Evolutionary conservation across 352 stramenopile genomes (phyloP).

Genomic region (Phytophthora uliginosa): DNA sequence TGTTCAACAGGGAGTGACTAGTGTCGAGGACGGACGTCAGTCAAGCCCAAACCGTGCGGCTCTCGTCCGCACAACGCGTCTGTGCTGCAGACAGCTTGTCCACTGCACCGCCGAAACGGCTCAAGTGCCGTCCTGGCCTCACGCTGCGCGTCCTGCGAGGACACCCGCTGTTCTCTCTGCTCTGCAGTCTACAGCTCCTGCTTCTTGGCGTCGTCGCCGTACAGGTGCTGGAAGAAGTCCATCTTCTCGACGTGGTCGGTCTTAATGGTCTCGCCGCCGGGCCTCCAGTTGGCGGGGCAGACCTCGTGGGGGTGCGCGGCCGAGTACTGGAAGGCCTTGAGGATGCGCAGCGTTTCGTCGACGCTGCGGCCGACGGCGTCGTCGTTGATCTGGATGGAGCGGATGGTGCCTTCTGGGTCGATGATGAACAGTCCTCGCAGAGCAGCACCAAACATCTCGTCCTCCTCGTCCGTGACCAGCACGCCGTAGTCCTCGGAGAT

Average conservation of each 20-base stretch:
- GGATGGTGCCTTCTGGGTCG: constrained; percentile 84
- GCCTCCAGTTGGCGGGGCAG: constrained; percentile 90
- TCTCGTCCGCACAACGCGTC: neutral
- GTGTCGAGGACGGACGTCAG: neutral
- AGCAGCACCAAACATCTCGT: constrained; percentile 83
- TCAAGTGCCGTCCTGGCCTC: neutral
- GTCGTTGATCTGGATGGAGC: constrained; percentile 90
- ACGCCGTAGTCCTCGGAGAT: constrained; percentile 90
- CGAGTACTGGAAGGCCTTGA: constrained; percentile 89
- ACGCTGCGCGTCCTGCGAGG: too few relatives aligned
- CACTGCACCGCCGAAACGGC: neutral
- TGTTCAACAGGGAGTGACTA: neutral
- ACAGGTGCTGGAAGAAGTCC: constrained; percentile 89
- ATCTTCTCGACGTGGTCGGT: constrained; percentile 87
- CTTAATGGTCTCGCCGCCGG: constrained; percentile 87
- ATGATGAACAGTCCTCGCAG: constrained; percentile 89
- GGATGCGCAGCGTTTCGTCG: constrained; percentile 84
- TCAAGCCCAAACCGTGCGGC: neutral
- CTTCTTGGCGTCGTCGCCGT: constrained; percentile 70
- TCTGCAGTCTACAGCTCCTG: constrained; percentile 44
- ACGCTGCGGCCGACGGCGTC: constrained; percentile 85
- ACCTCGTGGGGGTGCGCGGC: constrained; percentile 83
- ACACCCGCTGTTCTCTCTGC: neutral
- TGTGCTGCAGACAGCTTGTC: neutral
- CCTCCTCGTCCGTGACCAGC: constrained; percentile 83